phyloP scores from a whole-genome alignment of 768 basidiomycete genomes.

The Chiua virens region DNA sequence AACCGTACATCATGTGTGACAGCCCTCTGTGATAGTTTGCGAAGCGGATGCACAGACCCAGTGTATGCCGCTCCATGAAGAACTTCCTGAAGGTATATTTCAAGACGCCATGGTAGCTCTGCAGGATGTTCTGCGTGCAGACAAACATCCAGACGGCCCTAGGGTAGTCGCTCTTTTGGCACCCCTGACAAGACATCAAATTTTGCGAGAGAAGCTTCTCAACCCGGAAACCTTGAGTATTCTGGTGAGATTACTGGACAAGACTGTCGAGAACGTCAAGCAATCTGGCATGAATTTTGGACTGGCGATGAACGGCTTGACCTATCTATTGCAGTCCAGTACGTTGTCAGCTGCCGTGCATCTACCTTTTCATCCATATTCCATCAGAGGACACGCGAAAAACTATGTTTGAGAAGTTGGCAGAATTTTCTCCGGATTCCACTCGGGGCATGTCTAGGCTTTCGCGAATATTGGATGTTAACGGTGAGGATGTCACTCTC shows the following conservation, averaged over 20 bases:
- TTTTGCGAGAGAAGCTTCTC: slow-evolving; percentile 13
- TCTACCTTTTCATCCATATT: background rate
- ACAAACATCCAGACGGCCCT: slow-evolving; percentile 13
- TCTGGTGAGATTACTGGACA: slow-evolving; percentile 14
- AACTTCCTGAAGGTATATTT: background rate
- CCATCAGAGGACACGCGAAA: slow-evolving; percentile 10
- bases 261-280: background rate
- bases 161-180: slow-evolving; percentile 20
- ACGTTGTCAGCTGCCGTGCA: background rate
- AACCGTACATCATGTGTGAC: background rate
- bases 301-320: slow-evolving; percentile 21
- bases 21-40: background rate
- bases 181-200: slow-evolving; percentile 14
- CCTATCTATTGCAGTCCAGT: slow-evolving; percentile 18
- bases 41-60: background rate
- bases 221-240: slow-evolving; percentile 6
- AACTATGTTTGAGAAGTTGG: slow-evolving; percentile 7
- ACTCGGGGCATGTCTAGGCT: slow-evolving; percentile 6
- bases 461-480: slow-evolving; percentile 8
- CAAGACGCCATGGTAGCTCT: slow-evolving; percentile 15
- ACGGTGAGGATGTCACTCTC: slow-evolving; percentile 1
- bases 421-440: background rate
- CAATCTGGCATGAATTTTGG: slow-evolving; percentile 7
- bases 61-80: background rate
- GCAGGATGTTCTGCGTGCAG: background rate